Percentiles rank a stretch among this genome's conserved stretches.
phyloP scores from a whole-genome alignment of 108 stramenopile species.

The Thalassiosira profunda region DNA sequence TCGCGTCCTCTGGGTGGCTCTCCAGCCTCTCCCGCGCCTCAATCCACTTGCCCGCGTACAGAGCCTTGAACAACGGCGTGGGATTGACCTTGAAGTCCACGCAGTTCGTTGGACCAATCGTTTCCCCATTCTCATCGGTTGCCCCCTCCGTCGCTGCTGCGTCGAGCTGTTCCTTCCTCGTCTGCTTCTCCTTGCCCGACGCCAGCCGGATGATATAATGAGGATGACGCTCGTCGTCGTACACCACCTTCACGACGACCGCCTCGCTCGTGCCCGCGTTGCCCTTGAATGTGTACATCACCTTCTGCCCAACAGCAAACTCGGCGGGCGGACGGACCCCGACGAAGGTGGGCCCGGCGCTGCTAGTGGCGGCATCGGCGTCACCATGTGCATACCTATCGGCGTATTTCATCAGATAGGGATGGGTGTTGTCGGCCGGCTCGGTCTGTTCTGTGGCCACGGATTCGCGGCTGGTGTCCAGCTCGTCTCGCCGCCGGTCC shows the following conservation, averaged over 20 bases:
- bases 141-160: background rate
- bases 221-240: constrained; percentile 15
- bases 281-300: constrained; percentile 14
- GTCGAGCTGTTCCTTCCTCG: constrained; percentile 8
- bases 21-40: constrained; percentile 10
- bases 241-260: constrained; percentile 7
- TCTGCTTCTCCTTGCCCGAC: background rate
- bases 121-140: constrained; percentile 5
- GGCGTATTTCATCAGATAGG: constrained; percentile 29
- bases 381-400: constrained; percentile 28
- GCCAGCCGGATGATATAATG: constrained; percentile 20
- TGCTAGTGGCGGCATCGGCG: background rate
- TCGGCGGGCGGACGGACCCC: background rate
- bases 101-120: background rate
- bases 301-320: constrained; percentile 21
- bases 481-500: background rate
- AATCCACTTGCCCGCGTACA: constrained; percentile 24
- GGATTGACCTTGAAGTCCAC: constrained; percentile 29
- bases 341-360: background rate
- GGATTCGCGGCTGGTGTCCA: background rate
- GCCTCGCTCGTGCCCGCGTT: background rate
- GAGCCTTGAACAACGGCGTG: constrained; percentile 17
- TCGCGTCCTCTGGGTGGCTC: constrained; percentile 40
- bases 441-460: constrained; percentile 19
- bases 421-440: constrained; percentile 27